Conservation (phyloP, 345 rosid species). For the Adansonia digitata region DNA sequence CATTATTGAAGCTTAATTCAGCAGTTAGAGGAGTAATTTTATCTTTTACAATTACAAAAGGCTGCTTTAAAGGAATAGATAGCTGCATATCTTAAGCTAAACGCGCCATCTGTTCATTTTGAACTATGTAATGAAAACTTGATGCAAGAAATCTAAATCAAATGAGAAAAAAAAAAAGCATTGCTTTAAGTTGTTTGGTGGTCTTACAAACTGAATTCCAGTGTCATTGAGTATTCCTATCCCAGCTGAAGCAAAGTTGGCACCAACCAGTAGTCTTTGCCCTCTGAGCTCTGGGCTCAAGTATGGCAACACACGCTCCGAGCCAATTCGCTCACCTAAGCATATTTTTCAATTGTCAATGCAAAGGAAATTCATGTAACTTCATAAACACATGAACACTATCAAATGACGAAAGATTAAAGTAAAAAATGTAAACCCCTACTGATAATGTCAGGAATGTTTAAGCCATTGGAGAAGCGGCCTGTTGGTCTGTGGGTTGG, state of each 20-base stretch:
- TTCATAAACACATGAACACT: background rate
- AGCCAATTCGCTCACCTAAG: slow-evolving; percentile 41
- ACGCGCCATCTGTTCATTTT: background rate
- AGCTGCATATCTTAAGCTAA: background rate
- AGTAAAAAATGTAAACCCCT: background rate
- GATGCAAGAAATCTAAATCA: background rate
- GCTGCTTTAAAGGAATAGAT: background rate
- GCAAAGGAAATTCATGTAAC: background rate
- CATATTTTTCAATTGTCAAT: background rate
- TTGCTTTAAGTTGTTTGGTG: background rate
- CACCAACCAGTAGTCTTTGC: slow-evolving; percentile 37
- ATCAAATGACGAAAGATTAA: background rate
- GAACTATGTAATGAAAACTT: too few relatives aligned
- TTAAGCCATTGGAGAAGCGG: slow-evolving; percentile 52
- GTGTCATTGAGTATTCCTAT: slow-evolving; percentile 53
- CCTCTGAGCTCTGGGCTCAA: slow-evolving; percentile 41
- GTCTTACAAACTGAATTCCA: slow-evolving; percentile 44
- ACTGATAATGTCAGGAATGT: slow-evolving; percentile 53
- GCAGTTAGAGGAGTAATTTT: too few relatives aligned
- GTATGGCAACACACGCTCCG: slow-evolving; percentile 44
- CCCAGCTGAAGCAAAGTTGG: slow-evolving; percentile 59
- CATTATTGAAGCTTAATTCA: too few relatives aligned
- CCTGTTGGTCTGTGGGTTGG: slow-evolving; percentile 48
- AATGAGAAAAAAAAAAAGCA: background rate
- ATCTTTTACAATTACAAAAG: too few relatives aligned